phyloP scores from a whole-genome alignment of 495 filamentous ascomycete genomes.

The Daldinia grandis region DNA sequence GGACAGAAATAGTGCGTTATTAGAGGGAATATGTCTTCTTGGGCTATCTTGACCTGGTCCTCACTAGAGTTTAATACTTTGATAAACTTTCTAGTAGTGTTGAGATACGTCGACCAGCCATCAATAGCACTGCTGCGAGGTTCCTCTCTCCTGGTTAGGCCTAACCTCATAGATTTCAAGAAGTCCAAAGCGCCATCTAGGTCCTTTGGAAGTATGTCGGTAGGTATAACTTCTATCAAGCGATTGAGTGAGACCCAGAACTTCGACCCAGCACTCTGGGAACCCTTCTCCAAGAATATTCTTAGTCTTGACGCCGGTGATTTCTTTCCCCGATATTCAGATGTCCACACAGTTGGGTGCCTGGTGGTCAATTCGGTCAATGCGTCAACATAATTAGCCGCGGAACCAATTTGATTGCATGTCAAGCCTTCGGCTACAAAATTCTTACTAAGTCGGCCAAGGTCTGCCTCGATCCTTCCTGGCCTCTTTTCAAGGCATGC shows the following conservation, averaged over 20 bases:
- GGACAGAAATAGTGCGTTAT: slow-evolving; percentile 52
- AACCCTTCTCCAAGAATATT: slow-evolving; percentile 83
- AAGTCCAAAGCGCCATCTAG: slow-evolving; percentile 62
- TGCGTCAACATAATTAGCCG: slow-evolving; percentile 70
- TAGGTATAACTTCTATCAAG: slow-evolving; percentile 69
- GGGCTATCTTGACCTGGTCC: slow-evolving; percentile 52
- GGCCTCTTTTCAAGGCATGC: slow-evolving; percentile 64
- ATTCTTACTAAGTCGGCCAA: slow-evolving; percentile 68
- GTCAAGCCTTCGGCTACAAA: slow-evolving; percentile 75
- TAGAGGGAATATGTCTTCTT: slow-evolving; percentile 52
- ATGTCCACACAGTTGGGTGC: slow-evolving; percentile 78
- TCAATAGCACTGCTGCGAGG: slow-evolving; percentile 67
- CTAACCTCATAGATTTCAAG: slow-evolving; percentile 70
- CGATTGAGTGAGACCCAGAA: slow-evolving; percentile 75
- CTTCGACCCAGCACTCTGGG: slow-evolving; percentile 70
- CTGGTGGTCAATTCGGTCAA: slow-evolving; percentile 67
- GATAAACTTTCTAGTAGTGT: slow-evolving; percentile 60
- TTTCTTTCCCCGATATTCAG: slow-evolving; percentile 71
- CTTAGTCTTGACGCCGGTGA: slow-evolving; percentile 68
- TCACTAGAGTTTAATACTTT: slow-evolving; percentile 39
- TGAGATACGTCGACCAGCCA: slow-evolving; percentile 80
- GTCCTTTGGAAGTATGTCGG: slow-evolving; percentile 47
- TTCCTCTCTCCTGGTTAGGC: slow-evolving; percentile 77
- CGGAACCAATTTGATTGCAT: slow-evolving; percentile 74
- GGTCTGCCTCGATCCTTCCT: slow-evolving; percentile 56